Conservation (phyloP, 805 yeast genomes). For the Cyberlindnera maclurae region DNA sequence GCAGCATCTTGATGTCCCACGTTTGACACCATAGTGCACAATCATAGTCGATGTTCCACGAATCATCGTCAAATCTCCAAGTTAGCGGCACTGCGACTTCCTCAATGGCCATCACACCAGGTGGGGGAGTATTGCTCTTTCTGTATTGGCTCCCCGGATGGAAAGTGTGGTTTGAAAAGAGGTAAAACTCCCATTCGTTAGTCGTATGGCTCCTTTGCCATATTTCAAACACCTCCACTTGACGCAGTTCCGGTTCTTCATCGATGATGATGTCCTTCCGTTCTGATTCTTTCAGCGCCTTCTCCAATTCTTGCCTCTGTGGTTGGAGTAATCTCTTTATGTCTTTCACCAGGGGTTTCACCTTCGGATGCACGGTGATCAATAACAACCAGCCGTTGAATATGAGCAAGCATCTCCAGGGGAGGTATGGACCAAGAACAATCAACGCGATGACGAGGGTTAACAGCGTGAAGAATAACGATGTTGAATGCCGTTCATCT, state of each 20-base stretch:
- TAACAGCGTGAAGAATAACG: constrained; percentile 41
- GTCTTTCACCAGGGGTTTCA: constrained; percentile 24
- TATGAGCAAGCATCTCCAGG: constrained; percentile 58
- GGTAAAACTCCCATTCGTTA: constrained; percentile 53
- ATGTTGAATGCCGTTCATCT: constrained; percentile 61
- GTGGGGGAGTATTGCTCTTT: constrained; percentile 49
- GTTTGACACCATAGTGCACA: constrained; percentile 46
- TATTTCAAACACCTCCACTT: constrained; percentile 75
- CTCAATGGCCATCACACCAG: constrained; percentile 48
- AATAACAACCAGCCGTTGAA: constrained; percentile 50
- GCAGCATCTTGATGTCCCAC: constrained; percentile 28
- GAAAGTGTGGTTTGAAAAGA: constrained; percentile 51
- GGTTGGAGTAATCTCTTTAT: constrained; percentile 18
- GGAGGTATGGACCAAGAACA: constrained; percentile 43
- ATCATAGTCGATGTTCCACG: constrained; percentile 59
- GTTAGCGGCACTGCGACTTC: constrained; percentile 61
- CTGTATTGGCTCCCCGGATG: constrained; percentile 40
- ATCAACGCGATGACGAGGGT: constrained; percentile 33
- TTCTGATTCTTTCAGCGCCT: constrained; percentile 30
- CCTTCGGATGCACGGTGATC: constrained; percentile 53
- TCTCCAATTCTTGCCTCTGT: constrained; percentile 25
- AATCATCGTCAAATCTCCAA: constrained; percentile 63
- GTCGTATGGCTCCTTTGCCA: constrained; percentile 58
- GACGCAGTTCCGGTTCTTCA: constrained; percentile 50
- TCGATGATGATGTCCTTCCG: constrained; percentile 58